Percentiles rank a stretch among this genome's conserved stretches.
Conservation (phyloP, 768 basidiomycete species). For the Boletus rufocinnamomeus region DNA sequence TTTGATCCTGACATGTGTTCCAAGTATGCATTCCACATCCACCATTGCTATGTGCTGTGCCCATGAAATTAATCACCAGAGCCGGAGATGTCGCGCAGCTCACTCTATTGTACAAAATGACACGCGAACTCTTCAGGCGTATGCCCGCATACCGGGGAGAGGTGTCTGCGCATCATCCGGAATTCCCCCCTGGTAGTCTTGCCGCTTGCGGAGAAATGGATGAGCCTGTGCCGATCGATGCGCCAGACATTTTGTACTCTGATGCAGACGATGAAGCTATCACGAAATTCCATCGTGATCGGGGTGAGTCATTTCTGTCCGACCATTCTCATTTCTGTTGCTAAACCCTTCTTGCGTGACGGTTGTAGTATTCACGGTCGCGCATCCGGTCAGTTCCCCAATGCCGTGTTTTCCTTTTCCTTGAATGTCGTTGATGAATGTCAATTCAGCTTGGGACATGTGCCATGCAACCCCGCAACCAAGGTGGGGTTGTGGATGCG, state of each 20-base stretch:
- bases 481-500: constrained; percentile 64
- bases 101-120: constrained; percentile 55
- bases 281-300: constrained; percentile 26
- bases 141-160: constrained; percentile 40
- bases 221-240: constrained; percentile 25
- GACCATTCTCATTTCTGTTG: no score
- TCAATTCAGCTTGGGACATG: constrained; percentile 59
- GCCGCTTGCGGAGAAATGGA: constrained; percentile 27
- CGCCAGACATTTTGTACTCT: constrained; percentile 37
- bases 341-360: not conserved
- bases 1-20: constrained; percentile 50
- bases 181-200: constrained; percentile 31
- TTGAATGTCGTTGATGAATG: not conserved
- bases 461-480: constrained; percentile 62
- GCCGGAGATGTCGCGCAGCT: constrained; percentile 45
- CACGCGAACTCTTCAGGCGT: constrained; percentile 55
- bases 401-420: no score
- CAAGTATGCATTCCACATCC: constrained; percentile 33
- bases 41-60: not conserved
- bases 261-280: constrained; percentile 38
- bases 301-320: constrained; percentile 3
- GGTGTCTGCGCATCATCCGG: constrained; percentile 23
- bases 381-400: constrained; percentile 14
- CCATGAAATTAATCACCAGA: not conserved
- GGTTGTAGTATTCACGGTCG: no score